phyloP scores from a whole-genome alignment of 495 filamentous ascomycete species.

The Aspergillus hancockii region DNA sequence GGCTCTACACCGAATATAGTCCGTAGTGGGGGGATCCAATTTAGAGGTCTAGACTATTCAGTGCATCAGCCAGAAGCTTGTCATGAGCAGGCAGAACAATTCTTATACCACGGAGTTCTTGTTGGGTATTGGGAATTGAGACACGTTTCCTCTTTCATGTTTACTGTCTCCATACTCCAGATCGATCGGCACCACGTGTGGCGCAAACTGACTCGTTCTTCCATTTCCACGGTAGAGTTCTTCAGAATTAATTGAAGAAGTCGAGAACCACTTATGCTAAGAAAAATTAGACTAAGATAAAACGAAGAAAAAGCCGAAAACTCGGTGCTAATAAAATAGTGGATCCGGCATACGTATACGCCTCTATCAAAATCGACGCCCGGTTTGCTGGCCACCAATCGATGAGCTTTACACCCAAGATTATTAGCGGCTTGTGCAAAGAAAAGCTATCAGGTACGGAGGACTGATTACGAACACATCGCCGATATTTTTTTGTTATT shows the following conservation, averaged over 20 bases:
- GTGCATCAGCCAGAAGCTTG: conserved; percentile 8
- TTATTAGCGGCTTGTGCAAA: neutral
- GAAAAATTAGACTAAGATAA: neutral
- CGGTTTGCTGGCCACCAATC: neutral
- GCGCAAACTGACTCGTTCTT: neutral
- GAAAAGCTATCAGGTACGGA: neutral
- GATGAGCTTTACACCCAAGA: neutral
- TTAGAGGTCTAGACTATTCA: conserved; percentile 1
- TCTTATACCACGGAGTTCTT: neutral
- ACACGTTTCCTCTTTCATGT: neutral
- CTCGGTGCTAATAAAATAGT: neutral
- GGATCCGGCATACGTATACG: conserved; percentile 3
- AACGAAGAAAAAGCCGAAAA: neutral
- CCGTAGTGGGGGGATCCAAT: neutral
- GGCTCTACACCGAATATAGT: neutral
- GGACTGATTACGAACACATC: neutral
- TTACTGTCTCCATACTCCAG: neutral
- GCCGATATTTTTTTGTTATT: too few relatives aligned
- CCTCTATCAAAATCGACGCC: neutral
- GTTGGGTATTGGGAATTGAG: neutral
- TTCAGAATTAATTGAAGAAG: neutral
- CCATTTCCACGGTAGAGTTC: neutral
- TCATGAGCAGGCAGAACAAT: conserved; percentile 2
- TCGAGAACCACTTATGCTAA: neutral
- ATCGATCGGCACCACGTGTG: neutral